Percentiles rank a stretch among this genome's conserved stretches.
phyloP scores from a whole-genome alignment of 805 yeast genomes.

The Tetrapisispora pingtungensis region DNA sequence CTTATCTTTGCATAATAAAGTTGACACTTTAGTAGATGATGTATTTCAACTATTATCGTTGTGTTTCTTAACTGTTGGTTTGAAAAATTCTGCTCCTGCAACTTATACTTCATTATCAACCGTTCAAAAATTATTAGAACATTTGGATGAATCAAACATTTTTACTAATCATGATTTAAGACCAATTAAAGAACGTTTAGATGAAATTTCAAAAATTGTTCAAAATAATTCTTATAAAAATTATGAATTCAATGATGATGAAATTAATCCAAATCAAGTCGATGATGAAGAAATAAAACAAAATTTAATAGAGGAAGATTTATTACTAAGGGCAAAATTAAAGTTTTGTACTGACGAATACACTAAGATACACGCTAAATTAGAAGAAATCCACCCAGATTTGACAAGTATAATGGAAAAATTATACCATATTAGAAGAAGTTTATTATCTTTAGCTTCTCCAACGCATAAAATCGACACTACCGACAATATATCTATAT shows the following conservation, averaged over 20 bases:
- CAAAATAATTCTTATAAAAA: conserved; percentile 28
- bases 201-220: conserved; percentile 59
- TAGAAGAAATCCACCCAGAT: conserved; percentile 43
- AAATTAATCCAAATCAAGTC: conserved; percentile 8
- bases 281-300: conserved; percentile 25
- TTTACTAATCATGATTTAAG: conserved; percentile 75
- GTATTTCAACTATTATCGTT: conserved; percentile 80
- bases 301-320: conserved; percentile 47
- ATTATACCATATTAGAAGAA: conserved; percentile 54
- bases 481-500: conserved; percentile 4
- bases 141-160: conserved; percentile 68
- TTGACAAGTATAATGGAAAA: conserved; percentile 44
- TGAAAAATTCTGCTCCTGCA: conserved; percentile 85
- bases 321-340: conserved; percentile 56
- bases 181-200: conserved; percentile 66
- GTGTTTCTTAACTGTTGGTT: conserved; percentile 85
- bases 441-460: conserved; percentile 44
- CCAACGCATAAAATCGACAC: conserved; percentile 19
- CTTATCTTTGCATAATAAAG: conserved; percentile 33
- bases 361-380: conserved; percentile 43
- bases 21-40: conserved; percentile 75
- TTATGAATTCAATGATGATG: conserved; percentile 10
- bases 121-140: conserved; percentile 73
- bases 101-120: conserved; percentile 85
- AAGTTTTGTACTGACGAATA: conserved; percentile 51